Conservation (phyloP, 2,329 filamentous ascomycete genomes). For the Pochonia chlamydosporia region DNA sequence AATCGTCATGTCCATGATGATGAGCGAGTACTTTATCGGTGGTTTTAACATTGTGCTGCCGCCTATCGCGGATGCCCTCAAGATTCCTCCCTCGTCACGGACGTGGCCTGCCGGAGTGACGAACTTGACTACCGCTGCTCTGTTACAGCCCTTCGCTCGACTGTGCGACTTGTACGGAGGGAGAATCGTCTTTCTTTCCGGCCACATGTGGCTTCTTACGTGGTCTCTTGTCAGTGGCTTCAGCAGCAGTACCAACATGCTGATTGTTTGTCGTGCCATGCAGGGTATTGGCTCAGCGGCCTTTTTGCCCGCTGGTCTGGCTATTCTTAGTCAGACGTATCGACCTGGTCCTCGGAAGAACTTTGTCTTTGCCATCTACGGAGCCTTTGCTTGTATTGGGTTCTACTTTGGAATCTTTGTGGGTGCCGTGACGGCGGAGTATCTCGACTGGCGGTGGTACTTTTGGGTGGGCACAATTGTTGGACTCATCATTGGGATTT, state of each 20-base stretch:
- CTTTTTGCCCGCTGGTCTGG: slow-evolving; percentile 61
- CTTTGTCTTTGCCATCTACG: slow-evolving; percentile 55
- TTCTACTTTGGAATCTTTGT: slow-evolving; percentile 64
- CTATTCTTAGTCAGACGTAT: slow-evolving; percentile 64
- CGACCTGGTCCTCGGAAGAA: slow-evolving; percentile 69
- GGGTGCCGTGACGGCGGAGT: slow-evolving; percentile 57
- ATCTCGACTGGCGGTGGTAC: slow-evolving; percentile 60
- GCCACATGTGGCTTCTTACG: slow-evolving; percentile 57
- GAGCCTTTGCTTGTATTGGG: slow-evolving; percentile 51
- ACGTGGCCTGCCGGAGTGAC: slow-evolving; percentile 63
- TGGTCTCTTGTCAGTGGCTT: slow-evolving; percentile 70
- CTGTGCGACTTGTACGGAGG: slow-evolving; percentile 59
- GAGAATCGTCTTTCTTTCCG: slow-evolving; percentile 52
- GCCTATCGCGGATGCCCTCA: slow-evolving; percentile 52
- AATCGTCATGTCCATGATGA: slow-evolving; percentile 56
- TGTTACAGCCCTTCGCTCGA: slow-evolving; percentile 59
- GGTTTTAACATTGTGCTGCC: slow-evolving; percentile 73
- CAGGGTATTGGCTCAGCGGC: slow-evolving; percentile 70
- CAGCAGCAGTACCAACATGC: slow-evolving; percentile 59
- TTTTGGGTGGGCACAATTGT: slow-evolving; percentile 57
- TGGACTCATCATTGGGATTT: slow-evolving; percentile 39
- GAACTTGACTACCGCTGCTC: slow-evolving; percentile 49
- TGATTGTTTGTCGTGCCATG: slow-evolving; percentile 67
- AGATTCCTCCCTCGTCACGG: slow-evolving; percentile 54
- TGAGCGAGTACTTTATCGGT: slow-evolving; percentile 69